Evolutionary conservation across 2,329 filamentous ascomycete genomes (phyloP), one percentile per base, ranked within the genome.

Genomic region (Fusarium beomiforme): DNA sequence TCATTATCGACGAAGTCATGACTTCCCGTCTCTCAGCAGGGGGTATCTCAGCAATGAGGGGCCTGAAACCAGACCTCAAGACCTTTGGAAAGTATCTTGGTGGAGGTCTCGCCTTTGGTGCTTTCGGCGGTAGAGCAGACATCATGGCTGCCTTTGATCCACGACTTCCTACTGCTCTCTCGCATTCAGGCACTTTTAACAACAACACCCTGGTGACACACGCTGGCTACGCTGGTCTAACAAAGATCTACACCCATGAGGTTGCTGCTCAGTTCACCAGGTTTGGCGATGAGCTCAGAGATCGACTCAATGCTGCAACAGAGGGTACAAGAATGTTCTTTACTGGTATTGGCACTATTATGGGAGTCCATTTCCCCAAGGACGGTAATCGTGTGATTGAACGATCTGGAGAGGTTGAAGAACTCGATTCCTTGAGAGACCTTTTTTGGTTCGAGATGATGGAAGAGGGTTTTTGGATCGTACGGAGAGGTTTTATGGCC

Each of bases 1-100:
- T 93, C 69, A 89, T 93, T 37, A 81, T 92, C 17, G 91, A 93
- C 76, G 91, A 93, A 79, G 91, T 93, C 9, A 91, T 92, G 86
- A 92, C 90, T 0, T 90, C 88, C 6, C 84, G 91, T 4, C 79
- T 92, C 31, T 76, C 75, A 6, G 81, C 81, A 3, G 80, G 83
- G 10, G 90, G 91, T 1, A 77, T 89, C 6, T 83, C 85, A 9
- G 74, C 78, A 4, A 65, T 79, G 24, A 64, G 81, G 29, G 82
- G 79, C 4, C 76, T 90, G 11, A 81, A 79, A 4, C 89, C 90
- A 0, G 91, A 92, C 74, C 77, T 92, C 56, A 89, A 86, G 46
- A 90, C 89, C 0, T 78, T 92, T 42, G 91, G 91, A 1, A 93
- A 92, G 75, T 92, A 87, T 73, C 80, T 92, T 4, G 91, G 90